Conservation (phyloP, 2,329 filamentous ascomycete species). For the Exophiala alcalophila region DNA sequence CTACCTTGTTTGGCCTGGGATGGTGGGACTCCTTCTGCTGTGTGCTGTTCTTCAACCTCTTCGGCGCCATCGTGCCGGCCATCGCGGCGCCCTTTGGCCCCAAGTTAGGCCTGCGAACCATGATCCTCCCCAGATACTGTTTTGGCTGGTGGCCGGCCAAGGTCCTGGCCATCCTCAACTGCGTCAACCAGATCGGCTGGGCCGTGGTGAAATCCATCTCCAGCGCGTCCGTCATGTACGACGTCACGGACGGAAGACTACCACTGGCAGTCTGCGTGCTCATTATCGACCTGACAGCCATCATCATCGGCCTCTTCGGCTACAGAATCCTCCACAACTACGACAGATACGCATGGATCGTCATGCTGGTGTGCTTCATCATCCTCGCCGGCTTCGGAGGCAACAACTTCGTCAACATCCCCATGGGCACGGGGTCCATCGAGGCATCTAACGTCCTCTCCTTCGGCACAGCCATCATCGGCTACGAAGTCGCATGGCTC, state of each 20-base stretch:
- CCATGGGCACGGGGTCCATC: slow-evolving; percentile 6
- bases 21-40: slow-evolving; percentile 32
- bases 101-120: slow-evolving; percentile 34
- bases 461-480: slow-evolving; percentile 31
- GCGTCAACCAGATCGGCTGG: slow-evolving; percentile 27
- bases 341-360: slow-evolving; percentile 24
- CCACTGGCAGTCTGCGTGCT: slow-evolving; percentile 28
- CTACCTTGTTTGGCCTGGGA: slow-evolving; percentile 27
- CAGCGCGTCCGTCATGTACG: slow-evolving; percentile 28
- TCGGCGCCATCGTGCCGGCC: slow-evolving; percentile 31
- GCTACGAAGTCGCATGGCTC: slow-evolving; percentile 31
- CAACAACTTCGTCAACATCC: slow-evolving; percentile 22
- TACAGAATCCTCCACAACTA: slow-evolving; percentile 21
- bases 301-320: slow-evolving; percentile 28
- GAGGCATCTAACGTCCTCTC: slow-evolving; percentile 25
- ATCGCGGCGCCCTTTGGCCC: slow-evolving; percentile 32
- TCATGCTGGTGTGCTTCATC: slow-evolving; percentile 26
- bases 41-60: slow-evolving; percentile 34
- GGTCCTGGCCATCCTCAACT: slow-evolving; percentile 27
- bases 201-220: slow-evolving; percentile 26
- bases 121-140: slow-evolving; percentile 34
- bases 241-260: slow-evolving; percentile 27
- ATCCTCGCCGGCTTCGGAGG: slow-evolving; percentile 28
- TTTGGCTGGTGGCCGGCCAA: slow-evolving; percentile 33
- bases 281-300: slow-evolving; percentile 25